A percentile compares a stretch with the other conserved stretches of the same genome.
phyloP scores from a whole-genome alignment of 2,329 filamentous ascomycete species.

The Xylaria sp. region DNA sequence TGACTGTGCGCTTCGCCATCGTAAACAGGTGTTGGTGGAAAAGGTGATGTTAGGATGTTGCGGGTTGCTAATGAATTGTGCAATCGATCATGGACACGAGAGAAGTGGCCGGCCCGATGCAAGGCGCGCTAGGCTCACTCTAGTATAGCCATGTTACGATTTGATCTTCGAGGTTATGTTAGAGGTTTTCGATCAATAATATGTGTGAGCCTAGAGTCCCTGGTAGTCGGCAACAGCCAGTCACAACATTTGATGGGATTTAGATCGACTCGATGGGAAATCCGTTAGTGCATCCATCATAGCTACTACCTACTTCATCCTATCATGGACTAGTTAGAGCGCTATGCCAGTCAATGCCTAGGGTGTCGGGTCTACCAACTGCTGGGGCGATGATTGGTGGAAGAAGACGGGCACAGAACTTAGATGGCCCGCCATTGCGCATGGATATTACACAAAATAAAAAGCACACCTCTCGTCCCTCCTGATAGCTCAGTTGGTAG shows the following conservation, averaged over 20 bases:
- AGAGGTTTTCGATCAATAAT: too few relatives aligned
- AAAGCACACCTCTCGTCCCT: neutral
- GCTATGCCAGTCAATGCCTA: neutral
- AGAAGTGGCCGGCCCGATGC: neutral
- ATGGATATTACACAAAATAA: neutral
- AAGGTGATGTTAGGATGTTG: neutral
- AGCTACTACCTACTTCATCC: neutral
- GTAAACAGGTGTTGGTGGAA: neutral
- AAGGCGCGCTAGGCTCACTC: too few relatives aligned
- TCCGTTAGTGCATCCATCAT: neutral
- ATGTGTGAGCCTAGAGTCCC: too few relatives aligned
- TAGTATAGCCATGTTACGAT: too few relatives aligned
- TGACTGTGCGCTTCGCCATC: neutral
- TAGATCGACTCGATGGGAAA: too few relatives aligned
- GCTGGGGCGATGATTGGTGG: neutral
- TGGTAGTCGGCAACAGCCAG: too few relatives aligned
- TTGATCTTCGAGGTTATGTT: too few relatives aligned
- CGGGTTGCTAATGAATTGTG: neutral
- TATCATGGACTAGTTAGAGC: neutral
- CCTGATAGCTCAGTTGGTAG: constrained; percentile 40
- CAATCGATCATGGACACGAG: neutral
- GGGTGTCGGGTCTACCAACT: neutral
- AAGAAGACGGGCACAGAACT: neutral
- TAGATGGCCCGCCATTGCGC: too few relatives aligned
- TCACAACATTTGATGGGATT: too few relatives aligned